phyloP scores from a whole-genome alignment of 345 rosid genomes.

The Arabis alpina region DNA sequence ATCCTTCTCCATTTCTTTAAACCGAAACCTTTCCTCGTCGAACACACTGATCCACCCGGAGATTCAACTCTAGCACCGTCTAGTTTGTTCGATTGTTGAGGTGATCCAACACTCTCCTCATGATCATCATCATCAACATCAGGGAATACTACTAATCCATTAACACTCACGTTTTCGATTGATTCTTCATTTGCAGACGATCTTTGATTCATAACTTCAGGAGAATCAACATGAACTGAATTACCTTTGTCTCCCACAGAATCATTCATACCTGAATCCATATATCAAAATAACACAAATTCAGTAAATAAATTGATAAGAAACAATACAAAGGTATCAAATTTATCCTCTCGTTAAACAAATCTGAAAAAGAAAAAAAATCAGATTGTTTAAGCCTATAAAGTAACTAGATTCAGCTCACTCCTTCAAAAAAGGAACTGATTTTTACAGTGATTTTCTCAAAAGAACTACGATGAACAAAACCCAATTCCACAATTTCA shows the following conservation, averaged over 20 bases:
- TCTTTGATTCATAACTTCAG: constrained; percentile 35
- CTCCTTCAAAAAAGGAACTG: neutral
- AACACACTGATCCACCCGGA: constrained; percentile 42
- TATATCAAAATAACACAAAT: constrained; percentile 29
- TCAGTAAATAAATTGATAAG: constrained; percentile 44
- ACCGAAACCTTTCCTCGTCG: constrained; percentile 66
- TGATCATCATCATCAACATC: constrained; percentile 15
- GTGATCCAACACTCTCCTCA: constrained; percentile 34
- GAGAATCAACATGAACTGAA: constrained; percentile 19
- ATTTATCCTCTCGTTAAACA: constrained; percentile 21
- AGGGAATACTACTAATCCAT: constrained; percentile 22
- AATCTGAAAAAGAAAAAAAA: constrained; percentile 6
- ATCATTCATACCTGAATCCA: constrained; percentile 54
- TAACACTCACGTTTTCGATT: constrained; percentile 29
- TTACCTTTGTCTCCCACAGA: constrained; percentile 52
- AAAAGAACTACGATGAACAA: neutral
- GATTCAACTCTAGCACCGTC: constrained; percentile 40
- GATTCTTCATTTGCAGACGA: constrained; percentile 7
- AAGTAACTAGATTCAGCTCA: constrained; percentile 30
- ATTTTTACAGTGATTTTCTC: constrained; percentile 1
- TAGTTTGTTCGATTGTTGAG: constrained; percentile 25
- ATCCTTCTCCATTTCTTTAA: constrained; percentile 95
- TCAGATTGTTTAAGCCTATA: neutral
- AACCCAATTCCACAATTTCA: constrained; percentile 17
- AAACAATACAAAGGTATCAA: constrained; percentile 45